Base-by-base conservation (phyloP, 129 eudicot species). In the Chrysanthemum makinoi region DNA sequence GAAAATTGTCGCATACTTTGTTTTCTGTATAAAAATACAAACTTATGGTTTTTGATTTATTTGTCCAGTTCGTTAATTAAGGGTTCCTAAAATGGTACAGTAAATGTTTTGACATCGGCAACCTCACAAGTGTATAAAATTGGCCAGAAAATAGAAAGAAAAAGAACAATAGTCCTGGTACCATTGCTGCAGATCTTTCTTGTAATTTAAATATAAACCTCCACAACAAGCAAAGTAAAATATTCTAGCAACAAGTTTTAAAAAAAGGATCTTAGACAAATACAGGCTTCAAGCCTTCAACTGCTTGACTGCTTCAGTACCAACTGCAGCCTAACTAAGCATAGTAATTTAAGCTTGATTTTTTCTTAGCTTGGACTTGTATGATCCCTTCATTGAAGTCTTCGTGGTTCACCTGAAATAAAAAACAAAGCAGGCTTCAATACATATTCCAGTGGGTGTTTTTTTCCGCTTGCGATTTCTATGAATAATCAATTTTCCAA, bases 321-420 rank as follows among this genome's bases (percentile, higher is more conserved):
- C 43, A 54, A 54, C 17, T 54, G 3, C 2, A 20, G 20, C 81
- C 76, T 91, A n/a, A n/a, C n/a, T n/a, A 91, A 13, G 97, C 97
- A 70, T 86, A 91, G 75, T 91, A 91, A 73, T 91, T 88, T 47
- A 88, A 77, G 86, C 95, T 91, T 56, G 97, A 76, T 82, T 91
- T 91, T 86, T 88, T 91, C 86, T 91, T 91, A 0, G 97, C 97
- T 71, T 91, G 95, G 18, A 91, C 97, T 72, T 91, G 97, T 57
- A 91, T 91, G 66, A 91, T 91, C 24, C 97, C 97, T 80, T 91
- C 97, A 52, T 91, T 91, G 63, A 87, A 91, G 77, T 91, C 97
- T 71, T 91, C 97, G 75, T 91, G 97, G 84, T 88, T 91, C 72
- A 91, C 97, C 97, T 91, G 72, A 24, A 44, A 24, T 22, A 39